phyloP scores from a whole-genome alignment of 2,329 filamentous ascomycete species.

The Fusarium lateritium region DNA sequence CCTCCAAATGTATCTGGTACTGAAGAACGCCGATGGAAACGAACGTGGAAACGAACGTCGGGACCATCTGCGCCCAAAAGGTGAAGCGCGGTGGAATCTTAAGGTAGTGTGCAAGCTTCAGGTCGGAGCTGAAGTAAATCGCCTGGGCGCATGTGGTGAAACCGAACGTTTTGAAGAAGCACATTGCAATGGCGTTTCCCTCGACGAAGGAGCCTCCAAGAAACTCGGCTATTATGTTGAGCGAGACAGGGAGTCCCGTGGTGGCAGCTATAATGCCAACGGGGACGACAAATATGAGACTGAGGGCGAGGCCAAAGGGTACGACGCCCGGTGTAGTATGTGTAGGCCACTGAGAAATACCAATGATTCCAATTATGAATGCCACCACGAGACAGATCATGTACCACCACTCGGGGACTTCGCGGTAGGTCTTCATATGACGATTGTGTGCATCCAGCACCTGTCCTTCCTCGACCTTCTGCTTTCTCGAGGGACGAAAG shows the following conservation, averaged over 20 bases:
- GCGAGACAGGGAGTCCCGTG: slow-evolving; percentile 58
- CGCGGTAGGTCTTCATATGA: slow-evolving; percentile 63
- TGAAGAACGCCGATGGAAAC: slow-evolving; percentile 55
- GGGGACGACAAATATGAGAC: slow-evolving; percentile 60
- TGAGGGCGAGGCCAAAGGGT: slow-evolving; percentile 59
- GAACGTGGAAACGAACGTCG: slow-evolving; percentile 54
- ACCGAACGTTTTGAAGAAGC: slow-evolving; percentile 62
- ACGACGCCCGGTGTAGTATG: slow-evolving; percentile 60
- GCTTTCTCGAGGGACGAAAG: slow-evolving; percentile 47
- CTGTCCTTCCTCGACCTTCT: slow-evolving; percentile 38
- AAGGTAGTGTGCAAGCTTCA: slow-evolving; percentile 61
- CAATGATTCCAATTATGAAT: slow-evolving; percentile 54
- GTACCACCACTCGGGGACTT: slow-evolving; percentile 66
- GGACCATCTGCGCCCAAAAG: slow-evolving; percentile 55
- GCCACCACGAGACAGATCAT: slow-evolving; percentile 51
- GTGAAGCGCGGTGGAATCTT: slow-evolving; percentile 59
- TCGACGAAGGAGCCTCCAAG: slow-evolving; percentile 61
- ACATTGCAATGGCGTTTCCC: slow-evolving; percentile 63
- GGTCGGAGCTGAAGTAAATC: slow-evolving; percentile 54
- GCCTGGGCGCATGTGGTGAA: slow-evolving; percentile 56
- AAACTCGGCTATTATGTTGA: slow-evolving; percentile 65
- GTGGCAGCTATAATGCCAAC: slow-evolving; percentile 62
- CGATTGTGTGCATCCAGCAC: slow-evolving; percentile 60
- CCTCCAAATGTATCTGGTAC: slow-evolving; percentile 56
- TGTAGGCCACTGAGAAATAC: slow-evolving; percentile 58